Conservation (phyloP, 768 basidiomycete species). For the Pulveroboletus ravenelii region DNA sequence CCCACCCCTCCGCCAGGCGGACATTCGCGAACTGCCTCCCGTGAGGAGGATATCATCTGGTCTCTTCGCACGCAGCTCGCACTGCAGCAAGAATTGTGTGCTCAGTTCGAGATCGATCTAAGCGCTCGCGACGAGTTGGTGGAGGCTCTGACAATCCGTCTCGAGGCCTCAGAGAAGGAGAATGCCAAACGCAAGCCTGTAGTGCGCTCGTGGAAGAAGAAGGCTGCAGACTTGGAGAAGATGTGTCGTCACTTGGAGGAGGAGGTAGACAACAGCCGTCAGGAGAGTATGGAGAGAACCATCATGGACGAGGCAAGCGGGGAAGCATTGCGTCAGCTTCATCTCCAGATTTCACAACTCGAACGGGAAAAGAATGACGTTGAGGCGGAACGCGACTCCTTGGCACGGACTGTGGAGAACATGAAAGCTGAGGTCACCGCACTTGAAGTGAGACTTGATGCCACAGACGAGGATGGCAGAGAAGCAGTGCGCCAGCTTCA, state of each 20-base stretch:
- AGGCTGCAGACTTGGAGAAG: slow-evolving; percentile 68
- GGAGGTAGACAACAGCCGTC: slow-evolving; percentile 79
- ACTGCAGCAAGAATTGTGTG: slow-evolving; percentile 68
- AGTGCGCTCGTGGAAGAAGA: slow-evolving; percentile 67
- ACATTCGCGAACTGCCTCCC: slow-evolving; percentile 59
- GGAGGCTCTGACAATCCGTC: slow-evolving; percentile 49
- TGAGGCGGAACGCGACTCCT: slow-evolving; percentile 42
- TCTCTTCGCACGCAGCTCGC: slow-evolving; percentile 72
- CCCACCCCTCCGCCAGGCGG: slow-evolving; percentile 52
- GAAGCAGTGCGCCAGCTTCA: slow-evolving; percentile 74
- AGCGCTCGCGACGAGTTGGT: slow-evolving; percentile 70
- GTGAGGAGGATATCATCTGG: slow-evolving; percentile 67
- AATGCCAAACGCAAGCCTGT: slow-evolving; percentile 53
- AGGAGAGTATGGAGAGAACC: slow-evolving; percentile 76
- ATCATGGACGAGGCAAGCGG: slow-evolving; percentile 82
- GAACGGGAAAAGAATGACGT: slow-evolving; percentile 59
- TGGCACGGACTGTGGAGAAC: slow-evolving; percentile 12
- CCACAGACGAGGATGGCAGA: slow-evolving; percentile 66
- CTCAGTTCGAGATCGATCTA: slow-evolving; percentile 74
- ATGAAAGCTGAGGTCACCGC: slow-evolving; percentile 64
- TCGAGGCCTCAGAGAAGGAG: slow-evolving; percentile 56
- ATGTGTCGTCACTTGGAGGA: slow-evolving; percentile 69
- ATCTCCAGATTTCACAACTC: slow-evolving; percentile 72
- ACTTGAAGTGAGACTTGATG: slow-evolving; percentile 61
- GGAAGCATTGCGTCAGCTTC: slow-evolving; percentile 73